These are phyloP conservation scores for Beta corolliflora DNA, from an alignment of 179 eudicot species.

Conservation along the genomic window DNA sequence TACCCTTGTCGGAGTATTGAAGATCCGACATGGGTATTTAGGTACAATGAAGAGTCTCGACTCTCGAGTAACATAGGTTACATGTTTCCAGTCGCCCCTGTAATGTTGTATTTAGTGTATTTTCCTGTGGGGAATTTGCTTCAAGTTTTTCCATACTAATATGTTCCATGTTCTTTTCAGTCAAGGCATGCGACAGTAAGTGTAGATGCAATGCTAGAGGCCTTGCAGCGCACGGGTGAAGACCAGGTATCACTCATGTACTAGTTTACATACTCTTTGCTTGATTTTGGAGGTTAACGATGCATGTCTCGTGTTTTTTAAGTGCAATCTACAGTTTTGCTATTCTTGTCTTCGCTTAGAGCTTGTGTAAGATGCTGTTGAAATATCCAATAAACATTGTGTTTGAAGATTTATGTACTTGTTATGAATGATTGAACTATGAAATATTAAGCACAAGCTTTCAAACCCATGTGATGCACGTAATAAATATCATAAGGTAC, in stretches of 20 bases:
- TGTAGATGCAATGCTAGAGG: conserved; percentile 82
- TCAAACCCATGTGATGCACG: no score
- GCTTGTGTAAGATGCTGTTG: neutral
- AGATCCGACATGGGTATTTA: no score
- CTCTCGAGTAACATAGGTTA: no score
- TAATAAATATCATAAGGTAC: no score
- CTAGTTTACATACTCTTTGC: neutral
- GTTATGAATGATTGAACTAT: neutral
- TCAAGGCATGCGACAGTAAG: conserved; percentile 87
- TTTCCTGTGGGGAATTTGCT: neutral
- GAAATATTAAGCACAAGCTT: neutral
- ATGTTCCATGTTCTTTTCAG: conserved; percentile 41
- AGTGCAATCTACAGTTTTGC: neutral
- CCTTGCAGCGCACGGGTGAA: conserved; percentile 60
- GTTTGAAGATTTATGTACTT: neutral
- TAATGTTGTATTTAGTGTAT: neutral
- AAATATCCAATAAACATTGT: neutral
- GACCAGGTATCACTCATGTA: conserved; percentile 47
- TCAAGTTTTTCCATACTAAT: conserved; percentile 7
- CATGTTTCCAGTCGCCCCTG: no score
- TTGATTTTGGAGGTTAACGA: neutral
- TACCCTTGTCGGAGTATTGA: no score
- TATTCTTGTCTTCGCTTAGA: neutral
- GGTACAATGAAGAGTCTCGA: no score
- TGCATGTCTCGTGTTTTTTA: no score